Percentiles rank a stretch among this genome's conserved stretches.
Conservation (phyloP, 331 rosid species). For the Pyrus hybrid region DNA sequence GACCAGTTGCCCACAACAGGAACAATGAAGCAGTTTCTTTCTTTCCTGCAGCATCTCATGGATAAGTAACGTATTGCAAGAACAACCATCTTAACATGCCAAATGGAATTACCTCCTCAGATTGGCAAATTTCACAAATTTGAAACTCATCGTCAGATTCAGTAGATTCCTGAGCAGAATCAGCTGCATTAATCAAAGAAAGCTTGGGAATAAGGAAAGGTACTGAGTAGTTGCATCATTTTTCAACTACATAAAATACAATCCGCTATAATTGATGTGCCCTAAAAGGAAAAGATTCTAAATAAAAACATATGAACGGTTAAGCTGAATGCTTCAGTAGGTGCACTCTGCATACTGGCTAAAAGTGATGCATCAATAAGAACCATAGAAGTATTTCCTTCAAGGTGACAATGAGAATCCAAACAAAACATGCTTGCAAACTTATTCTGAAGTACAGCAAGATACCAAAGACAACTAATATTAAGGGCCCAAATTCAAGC, state of each 20-base stretch:
- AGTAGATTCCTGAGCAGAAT: slow-evolving; percentile 57
- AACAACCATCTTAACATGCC: slow-evolving; percentile 2
- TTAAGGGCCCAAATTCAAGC: slow-evolving; percentile 6
- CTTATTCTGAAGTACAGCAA: background rate
- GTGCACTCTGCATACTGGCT: background rate
- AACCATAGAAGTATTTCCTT: no score
- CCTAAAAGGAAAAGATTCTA: background rate
- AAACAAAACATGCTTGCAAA: background rate
- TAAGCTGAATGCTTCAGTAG: background rate
- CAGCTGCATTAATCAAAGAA: slow-evolving; percentile 52
- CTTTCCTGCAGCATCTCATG: slow-evolving; percentile 47
- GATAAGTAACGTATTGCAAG: slow-evolving; percentile 9
- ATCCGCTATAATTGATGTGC: background rate
- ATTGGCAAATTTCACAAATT: slow-evolving; percentile 64
- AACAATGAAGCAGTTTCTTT: slow-evolving; percentile 67
- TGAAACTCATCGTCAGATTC: slow-evolving; percentile 87
- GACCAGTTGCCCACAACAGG: slow-evolving; percentile 60
- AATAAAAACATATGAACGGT: background rate
- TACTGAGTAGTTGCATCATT: background rate
- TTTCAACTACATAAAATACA: background rate
- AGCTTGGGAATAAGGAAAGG: background rate
- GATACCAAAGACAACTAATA: slow-evolving; percentile 8
- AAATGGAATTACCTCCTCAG: slow-evolving; percentile 47
- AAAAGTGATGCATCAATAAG: background rate
- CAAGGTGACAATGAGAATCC: background rate